Evolutionary conservation across 192 early-diverging fungal species (phyloP).

Genomic region (Linderina pennispora): DNA sequence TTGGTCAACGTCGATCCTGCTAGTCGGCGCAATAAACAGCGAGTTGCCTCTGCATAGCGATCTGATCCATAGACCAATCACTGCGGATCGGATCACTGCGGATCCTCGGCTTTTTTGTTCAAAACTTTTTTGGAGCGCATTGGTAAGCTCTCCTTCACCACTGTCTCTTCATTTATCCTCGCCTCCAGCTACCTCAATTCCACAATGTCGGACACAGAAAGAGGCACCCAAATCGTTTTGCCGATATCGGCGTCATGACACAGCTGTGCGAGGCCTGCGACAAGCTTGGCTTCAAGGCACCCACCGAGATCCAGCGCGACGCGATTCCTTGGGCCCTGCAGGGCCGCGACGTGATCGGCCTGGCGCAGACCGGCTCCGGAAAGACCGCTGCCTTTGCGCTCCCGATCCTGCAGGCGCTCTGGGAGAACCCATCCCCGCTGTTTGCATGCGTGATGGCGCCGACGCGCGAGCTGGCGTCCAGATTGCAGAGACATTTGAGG

Average conservation of each 20-base stretch:
- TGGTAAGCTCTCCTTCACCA: not conserved
- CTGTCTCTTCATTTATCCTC: not conserved
- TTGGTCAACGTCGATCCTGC: too few relatives aligned
- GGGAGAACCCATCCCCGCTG: constrained; percentile 82
- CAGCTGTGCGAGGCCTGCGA: constrained; percentile 85
- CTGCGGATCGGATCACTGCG: too few relatives aligned
- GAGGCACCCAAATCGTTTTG: constrained; percentile 22
- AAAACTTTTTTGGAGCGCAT: too few relatives aligned
- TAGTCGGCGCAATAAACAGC: too few relatives aligned
- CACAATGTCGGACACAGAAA: not conserved
- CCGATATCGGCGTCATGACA: constrained; percentile 67
- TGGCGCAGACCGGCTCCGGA: constrained; percentile 96
- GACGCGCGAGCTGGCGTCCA: constrained; percentile 94
- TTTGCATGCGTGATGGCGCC: constrained; percentile 97
- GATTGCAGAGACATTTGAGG: constrained; percentile 89
- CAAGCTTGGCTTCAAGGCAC: constrained; percentile 79
- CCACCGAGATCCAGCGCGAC: constrained; percentile 88
- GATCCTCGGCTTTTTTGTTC: too few relatives aligned
- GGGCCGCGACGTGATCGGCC: constrained; percentile 91
- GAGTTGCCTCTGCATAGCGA: too few relatives aligned
- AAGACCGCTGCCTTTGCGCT: constrained; percentile 85
- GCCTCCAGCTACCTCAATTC: not conserved
- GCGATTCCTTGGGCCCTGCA: constrained; percentile 88
- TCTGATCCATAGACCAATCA: too few relatives aligned
- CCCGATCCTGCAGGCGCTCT: constrained; percentile 78